These are phyloP conservation scores for Stephania yunnanensis DNA, from an alignment of 164 flowering plant species.

Conservation along the genomic window DNA sequence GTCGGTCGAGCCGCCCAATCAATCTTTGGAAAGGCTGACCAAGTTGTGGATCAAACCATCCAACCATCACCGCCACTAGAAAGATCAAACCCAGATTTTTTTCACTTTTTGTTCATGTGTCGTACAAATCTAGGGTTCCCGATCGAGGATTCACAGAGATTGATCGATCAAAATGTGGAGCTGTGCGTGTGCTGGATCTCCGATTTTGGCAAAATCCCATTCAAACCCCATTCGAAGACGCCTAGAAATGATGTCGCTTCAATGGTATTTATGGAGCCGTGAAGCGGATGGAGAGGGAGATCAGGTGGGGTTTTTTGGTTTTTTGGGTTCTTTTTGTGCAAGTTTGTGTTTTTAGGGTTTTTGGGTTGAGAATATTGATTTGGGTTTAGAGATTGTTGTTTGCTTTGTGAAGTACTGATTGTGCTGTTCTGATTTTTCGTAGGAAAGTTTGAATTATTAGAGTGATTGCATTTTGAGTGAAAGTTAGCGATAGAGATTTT, in stretches of 20 bases:
- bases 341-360: not conserved
- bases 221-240: conserved; percentile 2
- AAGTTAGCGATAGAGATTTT: not conserved
- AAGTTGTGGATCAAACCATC: not conserved
- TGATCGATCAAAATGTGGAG: conserved; percentile 13
- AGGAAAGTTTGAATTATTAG: not conserved
- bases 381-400: not conserved
- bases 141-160: not conserved
- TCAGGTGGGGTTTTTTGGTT: conserved; percentile 36
- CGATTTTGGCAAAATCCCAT: conserved; percentile 16
- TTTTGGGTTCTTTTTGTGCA: not conserved
- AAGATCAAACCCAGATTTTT: not conserved
- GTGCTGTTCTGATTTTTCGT: not conserved
- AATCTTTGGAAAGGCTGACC: not conserved
- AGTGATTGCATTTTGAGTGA: not conserved
- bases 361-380: not conserved
- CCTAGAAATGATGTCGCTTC: not conserved
- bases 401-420: not conserved
- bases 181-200: conserved; percentile 11
- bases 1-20: not conserved
- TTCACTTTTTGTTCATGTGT: not conserved
- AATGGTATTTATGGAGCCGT: conserved; percentile 2
- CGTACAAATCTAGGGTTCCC: not conserved
- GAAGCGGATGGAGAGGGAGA: conserved; percentile 68
- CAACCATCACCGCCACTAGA: not conserved